Evolutionary conservation across 208 protist species (phyloP).

Genomic region (Trypanosoma brucei): DNA sequence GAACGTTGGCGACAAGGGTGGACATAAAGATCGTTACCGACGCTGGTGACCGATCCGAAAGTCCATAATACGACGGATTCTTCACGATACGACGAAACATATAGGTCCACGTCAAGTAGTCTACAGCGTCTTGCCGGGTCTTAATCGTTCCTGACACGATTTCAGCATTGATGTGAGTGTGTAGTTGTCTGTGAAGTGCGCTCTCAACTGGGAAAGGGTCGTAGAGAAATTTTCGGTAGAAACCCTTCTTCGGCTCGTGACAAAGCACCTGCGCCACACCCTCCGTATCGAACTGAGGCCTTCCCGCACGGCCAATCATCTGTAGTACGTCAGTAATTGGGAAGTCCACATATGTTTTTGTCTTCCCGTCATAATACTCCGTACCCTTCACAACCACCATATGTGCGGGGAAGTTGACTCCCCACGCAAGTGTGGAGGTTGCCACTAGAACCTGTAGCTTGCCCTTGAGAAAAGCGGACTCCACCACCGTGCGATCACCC

Average conservation of each 20-base stretch:
- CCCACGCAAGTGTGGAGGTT: conserved; percentile 99
- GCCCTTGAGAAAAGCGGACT: conserved; percentile 91
- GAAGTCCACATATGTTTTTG: conserved; percentile 97
- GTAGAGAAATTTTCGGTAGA: conserved; percentile 99
- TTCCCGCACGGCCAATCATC: conserved; percentile 99
- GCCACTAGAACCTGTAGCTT: conserved; percentile 98
- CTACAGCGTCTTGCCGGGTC: conserved; percentile 93
- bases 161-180: conserved; percentile 99
- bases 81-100: conserved; percentile 95
- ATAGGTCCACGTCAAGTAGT: conserved; percentile 99
- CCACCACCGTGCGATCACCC: conserved; percentile 86
- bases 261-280: conserved; percentile 96
- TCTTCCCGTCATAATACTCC: conserved; percentile 98
- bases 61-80: conserved; percentile 98
- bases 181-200: conserved; percentile 90
- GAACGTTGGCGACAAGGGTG: conserved; percentile 69
- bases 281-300: conserved; percentile 96
- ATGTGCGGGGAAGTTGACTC: conserved; percentile 99
- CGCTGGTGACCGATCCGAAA: conserved; percentile 89
- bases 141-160: conserved; percentile 94
- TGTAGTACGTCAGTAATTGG: conserved; percentile 99
- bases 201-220: conserved; percentile 99
- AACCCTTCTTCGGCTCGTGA: conserved; percentile 98
- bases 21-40: conserved; percentile 85
- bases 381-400: conserved; percentile 99